Conservation (phyloP, 257 asterid genomes). For the Coffea canephora region DNA sequence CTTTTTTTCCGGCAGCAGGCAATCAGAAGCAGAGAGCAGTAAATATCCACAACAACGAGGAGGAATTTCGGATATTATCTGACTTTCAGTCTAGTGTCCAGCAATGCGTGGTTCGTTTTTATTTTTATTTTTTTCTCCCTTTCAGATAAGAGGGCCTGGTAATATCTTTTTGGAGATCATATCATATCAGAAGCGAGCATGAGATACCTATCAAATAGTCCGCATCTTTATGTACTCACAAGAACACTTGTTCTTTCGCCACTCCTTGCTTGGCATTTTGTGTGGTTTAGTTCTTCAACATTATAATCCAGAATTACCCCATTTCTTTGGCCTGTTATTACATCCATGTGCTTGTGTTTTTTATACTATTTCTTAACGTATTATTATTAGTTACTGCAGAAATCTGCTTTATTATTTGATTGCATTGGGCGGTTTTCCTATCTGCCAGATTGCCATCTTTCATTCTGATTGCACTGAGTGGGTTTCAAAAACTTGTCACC, state of each 20-base stretch:
- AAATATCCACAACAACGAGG: conserved; percentile 22
- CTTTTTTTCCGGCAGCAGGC: conserved; percentile 29
- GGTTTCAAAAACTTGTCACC: neutral
- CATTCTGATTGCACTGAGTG: neutral
- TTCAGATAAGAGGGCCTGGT: neutral
- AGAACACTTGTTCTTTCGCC: too few species aligned
- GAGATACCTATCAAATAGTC: neutral
- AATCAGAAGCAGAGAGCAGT: conserved; percentile 18
- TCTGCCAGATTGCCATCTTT: neutral
- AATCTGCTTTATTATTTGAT: too few species aligned
- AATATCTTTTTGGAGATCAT: neutral
- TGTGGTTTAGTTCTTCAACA: too few species aligned
- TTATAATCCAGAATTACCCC: too few species aligned
- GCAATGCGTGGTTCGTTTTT: conserved; percentile 81
- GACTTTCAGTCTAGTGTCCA: conserved; percentile 71
- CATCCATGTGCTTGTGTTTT: too few species aligned
- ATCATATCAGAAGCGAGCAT: neutral
- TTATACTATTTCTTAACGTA: too few species aligned
- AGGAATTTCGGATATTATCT: conserved; percentile 47
- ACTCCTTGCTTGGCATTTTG: too few species aligned
- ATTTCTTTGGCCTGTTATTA: too few species aligned
- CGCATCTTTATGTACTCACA: neutral
- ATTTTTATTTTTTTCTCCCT: neutral
- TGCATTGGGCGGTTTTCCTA: too few species aligned
- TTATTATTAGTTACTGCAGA: too few species aligned